These are phyloP conservation scores for Pleomassaria siparia DNA, from an alignment of 2,329 filamentous ascomycete species.

Conservation along the genomic window DNA sequence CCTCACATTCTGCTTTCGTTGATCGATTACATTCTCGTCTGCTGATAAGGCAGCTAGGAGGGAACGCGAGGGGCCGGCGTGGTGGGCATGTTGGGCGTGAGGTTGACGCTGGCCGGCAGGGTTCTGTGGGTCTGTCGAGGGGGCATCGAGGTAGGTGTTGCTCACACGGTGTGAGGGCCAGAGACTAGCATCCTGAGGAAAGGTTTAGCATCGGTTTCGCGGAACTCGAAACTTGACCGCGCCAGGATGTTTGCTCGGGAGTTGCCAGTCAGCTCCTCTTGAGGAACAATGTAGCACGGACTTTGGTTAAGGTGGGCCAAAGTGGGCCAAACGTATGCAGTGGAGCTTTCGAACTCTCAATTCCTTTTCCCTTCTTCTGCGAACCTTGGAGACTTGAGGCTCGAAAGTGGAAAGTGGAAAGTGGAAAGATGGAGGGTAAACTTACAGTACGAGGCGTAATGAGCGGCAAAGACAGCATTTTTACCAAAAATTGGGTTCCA, in stretches of 20 bases:
- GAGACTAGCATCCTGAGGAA: slow-evolving; percentile 29
- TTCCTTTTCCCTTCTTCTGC: too few species aligned
- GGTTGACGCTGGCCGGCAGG: slow-evolving; percentile 19
- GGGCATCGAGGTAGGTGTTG: slow-evolving; percentile 16
- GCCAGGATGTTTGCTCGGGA: slow-evolving; percentile 8
- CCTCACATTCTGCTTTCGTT: slow-evolving; percentile 77
- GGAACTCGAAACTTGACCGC: slow-evolving; percentile 7
- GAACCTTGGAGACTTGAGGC: too few species aligned
- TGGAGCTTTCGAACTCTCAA: too few species aligned
- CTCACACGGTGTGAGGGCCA: slow-evolving; percentile 31
- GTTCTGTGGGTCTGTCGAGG: slow-evolving; percentile 16
- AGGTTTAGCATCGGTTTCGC: neutral
- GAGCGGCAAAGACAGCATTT: slow-evolving; percentile 32
- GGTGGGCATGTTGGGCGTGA: slow-evolving; percentile 19
- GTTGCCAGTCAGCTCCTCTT: too few species aligned
- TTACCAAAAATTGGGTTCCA: too few species aligned
- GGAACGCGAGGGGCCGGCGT: slow-evolving; percentile 54
- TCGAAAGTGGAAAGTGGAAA: too few species aligned
- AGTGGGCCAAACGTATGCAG: too few species aligned
- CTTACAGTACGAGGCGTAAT: slow-evolving; percentile 28
- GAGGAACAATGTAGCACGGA: too few species aligned
- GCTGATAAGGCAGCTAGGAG: slow-evolving; percentile 68
- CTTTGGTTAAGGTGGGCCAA: too few species aligned
- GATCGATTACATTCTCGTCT: slow-evolving; percentile 76
- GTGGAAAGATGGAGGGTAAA: too few species aligned